A percentile compares a stretch with the other conserved stretches of the same genome.
Conservation (phyloP, 306 rosid genomes). For the Glycine latifolia region DNA sequence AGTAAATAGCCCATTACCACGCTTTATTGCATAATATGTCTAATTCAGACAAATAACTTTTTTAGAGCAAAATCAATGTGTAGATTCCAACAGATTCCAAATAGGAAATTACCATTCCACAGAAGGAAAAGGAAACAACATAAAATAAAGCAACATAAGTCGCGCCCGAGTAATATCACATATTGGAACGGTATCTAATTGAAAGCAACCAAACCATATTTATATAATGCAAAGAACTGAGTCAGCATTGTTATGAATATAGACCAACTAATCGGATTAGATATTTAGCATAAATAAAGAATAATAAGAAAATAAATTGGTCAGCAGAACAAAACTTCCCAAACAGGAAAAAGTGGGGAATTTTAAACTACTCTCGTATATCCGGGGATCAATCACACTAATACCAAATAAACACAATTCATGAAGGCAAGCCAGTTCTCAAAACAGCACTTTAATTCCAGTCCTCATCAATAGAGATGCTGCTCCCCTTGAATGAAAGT, state of each 20-base stretch:
- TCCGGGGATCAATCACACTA: slow-evolving; percentile 55
- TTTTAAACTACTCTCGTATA: slow-evolving; percentile 49
- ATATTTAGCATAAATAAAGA: slow-evolving; percentile 50
- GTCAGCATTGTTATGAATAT: slow-evolving; percentile 37
- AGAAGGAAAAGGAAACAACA: background rate
- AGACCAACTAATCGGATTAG: slow-evolving; percentile 58
- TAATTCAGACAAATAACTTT: background rate
- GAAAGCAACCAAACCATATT: slow-evolving; percentile 13
- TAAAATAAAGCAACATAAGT: background rate
- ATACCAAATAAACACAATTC: slow-evolving; percentile 49
- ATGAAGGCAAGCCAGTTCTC: slow-evolving; percentile 44
- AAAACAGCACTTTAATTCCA: slow-evolving; percentile 41
- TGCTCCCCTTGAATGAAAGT: slow-evolving; percentile 55
- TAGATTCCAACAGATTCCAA: background rate
- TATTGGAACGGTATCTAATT: background rate
- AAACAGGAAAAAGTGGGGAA: slow-evolving; percentile 50
- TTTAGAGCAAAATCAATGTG: background rate
- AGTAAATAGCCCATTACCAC: background rate
- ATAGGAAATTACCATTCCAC: background rate
- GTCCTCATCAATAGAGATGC: slow-evolving; percentile 7
- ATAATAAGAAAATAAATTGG: slow-evolving; percentile 53
- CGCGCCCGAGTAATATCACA: no score
- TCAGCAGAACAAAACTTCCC: slow-evolving; percentile 73
- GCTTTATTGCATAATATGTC: background rate
- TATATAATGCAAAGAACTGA: slow-evolving; percentile 21